Conservation (phyloP, 208 protist species). For the Novymonas esmeraldas region DNA sequence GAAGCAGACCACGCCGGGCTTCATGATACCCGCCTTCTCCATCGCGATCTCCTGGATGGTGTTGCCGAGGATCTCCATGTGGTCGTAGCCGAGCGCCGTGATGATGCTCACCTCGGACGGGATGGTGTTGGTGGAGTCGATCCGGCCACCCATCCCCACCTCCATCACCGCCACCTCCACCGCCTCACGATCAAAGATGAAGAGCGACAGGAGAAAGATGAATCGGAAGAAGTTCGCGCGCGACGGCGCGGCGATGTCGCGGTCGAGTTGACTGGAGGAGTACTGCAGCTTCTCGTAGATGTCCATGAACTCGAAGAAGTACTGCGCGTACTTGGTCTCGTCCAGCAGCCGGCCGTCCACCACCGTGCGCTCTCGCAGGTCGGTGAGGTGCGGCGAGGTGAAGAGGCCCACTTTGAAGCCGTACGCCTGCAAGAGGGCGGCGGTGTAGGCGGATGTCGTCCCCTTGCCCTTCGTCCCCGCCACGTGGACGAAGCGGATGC, state of each 20-base stretch:
- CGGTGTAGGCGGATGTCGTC: constrained; percentile 81
- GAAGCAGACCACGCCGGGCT: constrained; percentile 74
- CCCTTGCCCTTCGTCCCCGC: constrained; percentile 95
- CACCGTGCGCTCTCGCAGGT: constrained; percentile 85
- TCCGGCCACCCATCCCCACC: constrained; percentile 93
- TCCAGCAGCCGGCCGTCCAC: constrained; percentile 77
- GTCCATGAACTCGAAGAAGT: constrained; percentile 84
- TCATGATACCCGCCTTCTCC: constrained; percentile 96
- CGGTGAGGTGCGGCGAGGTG: constrained; percentile 90
- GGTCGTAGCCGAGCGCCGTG: constrained; percentile 93
- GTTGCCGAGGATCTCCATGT: constrained; percentile 93
- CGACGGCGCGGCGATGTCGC: constrained; percentile 41
- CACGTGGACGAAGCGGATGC: constrained; percentile 94
- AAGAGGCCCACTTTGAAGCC: constrained; percentile 91
- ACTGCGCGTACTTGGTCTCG: constrained; percentile 62
- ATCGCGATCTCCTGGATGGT: constrained; percentile 92
- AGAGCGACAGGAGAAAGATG: constrained; percentile 83
- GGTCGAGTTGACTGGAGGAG: constrained; percentile 59
- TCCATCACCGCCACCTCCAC: constrained; percentile 94
- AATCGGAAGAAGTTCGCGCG: constrained; percentile 84
- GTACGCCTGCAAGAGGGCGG: constrained; percentile 76
- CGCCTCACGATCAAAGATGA: constrained; percentile 74
- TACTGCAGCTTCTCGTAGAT: constrained; percentile 49
- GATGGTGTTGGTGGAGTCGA: constrained; percentile 94
- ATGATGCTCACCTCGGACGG: constrained; percentile 86